A percentile compares a stretch with the other conserved stretches of the same genome.
Evolutionary conservation across 2,329 filamentous ascomycete genomes (phyloP).

Genomic region (Lanzia echinophila): DNA sequence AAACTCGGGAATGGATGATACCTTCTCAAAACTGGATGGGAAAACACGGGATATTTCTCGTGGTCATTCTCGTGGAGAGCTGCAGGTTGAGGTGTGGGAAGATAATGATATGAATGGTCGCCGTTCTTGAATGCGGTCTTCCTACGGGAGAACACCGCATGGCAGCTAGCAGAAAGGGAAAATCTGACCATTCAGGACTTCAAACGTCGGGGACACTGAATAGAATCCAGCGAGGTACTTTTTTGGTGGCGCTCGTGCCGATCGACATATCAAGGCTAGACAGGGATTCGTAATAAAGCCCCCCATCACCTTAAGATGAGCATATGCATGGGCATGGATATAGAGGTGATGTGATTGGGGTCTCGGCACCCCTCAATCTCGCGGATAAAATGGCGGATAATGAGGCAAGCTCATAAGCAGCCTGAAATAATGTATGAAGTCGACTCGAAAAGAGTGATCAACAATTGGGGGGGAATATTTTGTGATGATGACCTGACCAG

Average conservation of each 20-base stretch:
- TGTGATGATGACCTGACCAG: neutral
- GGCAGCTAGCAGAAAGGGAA: conserved; percentile 4
- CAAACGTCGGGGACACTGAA: neutral
- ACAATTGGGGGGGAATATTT: neutral
- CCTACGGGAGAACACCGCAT: conserved; percentile 10
- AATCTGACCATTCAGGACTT: conserved; percentile 4
- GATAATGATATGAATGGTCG: conserved; percentile 11
- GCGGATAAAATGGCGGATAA: conserved; percentile 12
- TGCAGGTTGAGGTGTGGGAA: conserved; percentile 8
- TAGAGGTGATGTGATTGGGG: conserved; percentile 7
- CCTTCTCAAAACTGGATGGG: neutral
- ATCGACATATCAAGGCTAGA: conserved; percentile 6
- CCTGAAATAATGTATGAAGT: conserved; percentile 4
- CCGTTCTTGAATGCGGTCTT: conserved; percentile 10
- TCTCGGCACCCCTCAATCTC: conserved; percentile 12
- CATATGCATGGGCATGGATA: conserved; percentile 11
- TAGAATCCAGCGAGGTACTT: conserved; percentile 9
- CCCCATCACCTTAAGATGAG: conserved; percentile 12
- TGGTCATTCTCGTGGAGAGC: conserved; percentile 11
- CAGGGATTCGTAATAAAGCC: conserved; percentile 4
- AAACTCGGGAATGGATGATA: neutral
- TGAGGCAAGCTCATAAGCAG: conserved; percentile 8
- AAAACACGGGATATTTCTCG: conserved; percentile 9
- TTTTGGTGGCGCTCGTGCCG: conserved; percentile 10
- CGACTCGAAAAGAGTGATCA: neutral